Evolutionary conservation across 2,329 filamentous ascomycete genomes (phyloP).

Genomic region (Mycosphaerella sp.): DNA sequence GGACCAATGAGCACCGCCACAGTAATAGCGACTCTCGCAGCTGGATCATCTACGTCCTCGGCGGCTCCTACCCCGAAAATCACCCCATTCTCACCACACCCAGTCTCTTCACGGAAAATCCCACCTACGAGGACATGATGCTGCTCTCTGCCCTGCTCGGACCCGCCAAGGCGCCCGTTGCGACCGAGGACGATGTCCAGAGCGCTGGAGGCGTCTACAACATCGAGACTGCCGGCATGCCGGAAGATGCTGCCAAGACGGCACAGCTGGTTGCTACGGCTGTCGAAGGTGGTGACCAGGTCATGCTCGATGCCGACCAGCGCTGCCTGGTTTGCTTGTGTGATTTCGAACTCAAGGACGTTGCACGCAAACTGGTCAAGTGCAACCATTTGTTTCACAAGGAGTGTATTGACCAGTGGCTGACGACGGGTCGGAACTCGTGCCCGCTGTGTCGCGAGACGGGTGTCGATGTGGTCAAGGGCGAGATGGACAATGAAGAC

Average conservation of each 20-base stretch:
- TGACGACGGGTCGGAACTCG: constrained; percentile 60
- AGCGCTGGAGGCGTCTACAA: constrained; percentile 56
- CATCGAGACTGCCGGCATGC: constrained; percentile 35
- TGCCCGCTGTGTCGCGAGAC: constrained; percentile 56
- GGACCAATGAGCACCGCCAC: constrained; percentile 21
- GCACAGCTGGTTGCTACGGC: constrained; percentile 31
- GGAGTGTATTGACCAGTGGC: constrained; percentile 66
- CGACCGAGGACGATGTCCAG: constrained; percentile 57
- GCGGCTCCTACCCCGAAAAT: constrained; percentile 62
- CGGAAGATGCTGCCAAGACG: constrained; percentile 24
- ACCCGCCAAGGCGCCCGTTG: constrained; percentile 62
- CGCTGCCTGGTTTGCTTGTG: constrained; percentile 61
- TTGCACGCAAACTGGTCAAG: constrained; percentile 54
- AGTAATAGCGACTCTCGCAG: constrained; percentile 49
- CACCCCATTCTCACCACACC: constrained; percentile 64
- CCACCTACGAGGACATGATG: constrained; percentile 68
- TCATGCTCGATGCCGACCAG: constrained; percentile 38
- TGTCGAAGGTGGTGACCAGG: constrained; percentile 26
- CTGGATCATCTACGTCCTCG: constrained; percentile 67
- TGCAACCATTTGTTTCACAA: constrained; percentile 62
- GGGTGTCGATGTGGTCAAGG: constrained; percentile 48
- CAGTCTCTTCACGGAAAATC: constrained; percentile 63
- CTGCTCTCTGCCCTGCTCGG: constrained; percentile 60
- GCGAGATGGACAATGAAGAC: constrained; percentile 7
- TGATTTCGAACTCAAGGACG: constrained; percentile 57